phyloP scores from a whole-genome alignment of 192 early-diverging fungal species.

The Entrophospora sp. region DNA sequence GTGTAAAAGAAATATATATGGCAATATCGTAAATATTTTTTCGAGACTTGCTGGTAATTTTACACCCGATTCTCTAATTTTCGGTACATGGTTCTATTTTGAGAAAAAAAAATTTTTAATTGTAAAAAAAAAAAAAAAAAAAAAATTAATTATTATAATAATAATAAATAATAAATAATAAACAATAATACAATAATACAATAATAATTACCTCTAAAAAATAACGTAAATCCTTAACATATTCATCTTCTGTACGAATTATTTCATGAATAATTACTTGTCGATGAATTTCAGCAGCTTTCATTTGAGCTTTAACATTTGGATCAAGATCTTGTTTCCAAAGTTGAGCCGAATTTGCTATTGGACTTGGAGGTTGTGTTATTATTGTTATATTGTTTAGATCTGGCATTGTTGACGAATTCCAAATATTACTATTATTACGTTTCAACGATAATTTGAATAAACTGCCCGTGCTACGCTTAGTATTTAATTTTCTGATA shows the following conservation, averaged over 20 bases:
- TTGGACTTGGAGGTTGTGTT: background rate
- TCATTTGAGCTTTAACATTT: background rate
- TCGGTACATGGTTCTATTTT: background rate
- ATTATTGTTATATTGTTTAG: background rate
- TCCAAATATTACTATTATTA: no score
- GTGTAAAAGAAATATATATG: background rate
- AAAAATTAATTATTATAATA: background rate
- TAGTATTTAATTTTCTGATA: no score
- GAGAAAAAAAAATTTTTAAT: background rate
- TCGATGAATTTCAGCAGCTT: background rate
- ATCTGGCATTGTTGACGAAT: background rate
- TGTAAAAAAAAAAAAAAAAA: background rate
- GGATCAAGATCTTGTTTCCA: slow-evolving; percentile 16
- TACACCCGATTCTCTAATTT: slow-evolving; percentile 3
- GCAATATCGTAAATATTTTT: slow-evolving; percentile 2
- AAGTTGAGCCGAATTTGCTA: background rate
- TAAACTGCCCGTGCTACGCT: background rate
- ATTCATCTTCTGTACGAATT: slow-evolving; percentile 12
- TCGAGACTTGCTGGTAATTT: background rate
- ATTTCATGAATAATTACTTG: slow-evolving; percentile 18
- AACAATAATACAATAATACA: background rate
- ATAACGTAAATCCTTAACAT: slow-evolving; percentile 3
- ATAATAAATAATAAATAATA: background rate
- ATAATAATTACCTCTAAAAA: background rate
- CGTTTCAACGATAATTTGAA: background rate